Conservation (phyloP, 1,284 basidiomycete species). For the Agaricales sp. region DNA sequence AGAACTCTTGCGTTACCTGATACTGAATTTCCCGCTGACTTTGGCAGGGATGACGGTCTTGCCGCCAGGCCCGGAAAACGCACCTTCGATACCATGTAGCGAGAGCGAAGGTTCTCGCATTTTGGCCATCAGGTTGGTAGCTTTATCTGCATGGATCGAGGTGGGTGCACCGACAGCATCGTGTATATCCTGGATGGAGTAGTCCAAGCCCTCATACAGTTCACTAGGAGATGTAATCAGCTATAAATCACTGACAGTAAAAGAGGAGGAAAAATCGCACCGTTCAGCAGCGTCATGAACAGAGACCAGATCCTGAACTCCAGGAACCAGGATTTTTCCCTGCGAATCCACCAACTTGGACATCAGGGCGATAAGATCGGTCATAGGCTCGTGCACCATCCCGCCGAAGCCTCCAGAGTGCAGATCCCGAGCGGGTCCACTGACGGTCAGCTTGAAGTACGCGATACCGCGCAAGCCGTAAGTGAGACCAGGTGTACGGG, state of each 20-base stretch:
- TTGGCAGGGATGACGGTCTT: constrained; percentile 96
- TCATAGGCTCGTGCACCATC: constrained; percentile 86
- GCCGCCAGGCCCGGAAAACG: constrained; percentile 79
- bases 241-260: constrained; percentile 1
- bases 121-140: constrained; percentile 81
- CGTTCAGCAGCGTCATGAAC: constrained; percentile 71
- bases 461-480: constrained; percentile 82
- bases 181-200: constrained; percentile 69
- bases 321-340: constrained; percentile 86
- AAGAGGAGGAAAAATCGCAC: constrained; percentile 22
- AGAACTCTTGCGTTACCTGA: constrained; percentile 68
- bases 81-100: constrained; percentile 95
- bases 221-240: constrained; percentile 22
- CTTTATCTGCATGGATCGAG: constrained; percentile 75
- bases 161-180: constrained; percentile 70
- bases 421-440: constrained; percentile 82
- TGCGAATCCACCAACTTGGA: constrained; percentile 78
- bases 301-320: constrained; percentile 83
- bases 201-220: constrained; percentile 72
- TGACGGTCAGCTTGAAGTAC: constrained; percentile 82
- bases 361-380: constrained; percentile 71
- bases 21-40: constrained; percentile 90
- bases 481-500: constrained; percentile 65
- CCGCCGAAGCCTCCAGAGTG: constrained; percentile 91
- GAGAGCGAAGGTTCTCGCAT: constrained; percentile 87